These are phyloP conservation scores for Daldinia childiae DNA, from an alignment of 495 filamentous ascomycete species.

Conservation along the genomic window DNA sequence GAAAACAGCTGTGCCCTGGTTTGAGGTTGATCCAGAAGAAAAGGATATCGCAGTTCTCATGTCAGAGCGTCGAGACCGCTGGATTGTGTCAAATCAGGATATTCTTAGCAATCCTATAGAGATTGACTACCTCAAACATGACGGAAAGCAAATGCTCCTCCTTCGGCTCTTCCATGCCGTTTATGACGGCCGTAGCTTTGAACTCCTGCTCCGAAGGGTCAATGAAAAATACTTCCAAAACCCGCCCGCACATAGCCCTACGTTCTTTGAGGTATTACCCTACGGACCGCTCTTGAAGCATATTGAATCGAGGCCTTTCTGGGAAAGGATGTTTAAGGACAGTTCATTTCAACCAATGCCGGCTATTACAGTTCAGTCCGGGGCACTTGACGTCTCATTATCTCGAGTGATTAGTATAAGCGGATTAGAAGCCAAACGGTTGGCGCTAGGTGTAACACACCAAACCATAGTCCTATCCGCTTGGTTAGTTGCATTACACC, in stretches of 20 bases:
- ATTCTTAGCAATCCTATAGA: constrained; percentile 54
- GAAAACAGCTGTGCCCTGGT: constrained; percentile 58
- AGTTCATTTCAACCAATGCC: constrained; percentile 50
- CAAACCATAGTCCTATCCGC: constrained; percentile 78
- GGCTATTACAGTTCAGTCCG: constrained; percentile 7
- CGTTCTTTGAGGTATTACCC: constrained; percentile 62
- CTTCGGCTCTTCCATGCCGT: constrained; percentile 84
- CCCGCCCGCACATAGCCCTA: constrained; percentile 48
- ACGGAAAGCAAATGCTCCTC: constrained; percentile 52
- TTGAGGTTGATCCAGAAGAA: constrained; percentile 36
- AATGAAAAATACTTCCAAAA: constrained; percentile 53
- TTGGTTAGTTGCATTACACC: constrained; percentile 67
- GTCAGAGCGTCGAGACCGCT: constrained; percentile 48
- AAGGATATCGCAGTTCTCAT: constrained; percentile 46
- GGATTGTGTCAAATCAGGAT: constrained; percentile 53
- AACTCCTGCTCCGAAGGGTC: constrained; percentile 69
- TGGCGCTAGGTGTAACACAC: constrained; percentile 72
- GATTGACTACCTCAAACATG: constrained; percentile 45
- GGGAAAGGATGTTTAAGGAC: constrained; percentile 66
- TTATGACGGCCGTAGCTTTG: constrained; percentile 86
- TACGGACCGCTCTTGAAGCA: constrained; percentile 67
- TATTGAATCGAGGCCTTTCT: constrained; percentile 69
- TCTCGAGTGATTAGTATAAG: constrained; percentile 42
- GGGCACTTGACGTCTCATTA: constrained; percentile 27
- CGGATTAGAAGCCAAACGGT: constrained; percentile 56